These are phyloP conservation scores for Raphanus raphanistrum DNA, from an alignment of 345 rosid genomes.

Conservation along the genomic window DNA sequence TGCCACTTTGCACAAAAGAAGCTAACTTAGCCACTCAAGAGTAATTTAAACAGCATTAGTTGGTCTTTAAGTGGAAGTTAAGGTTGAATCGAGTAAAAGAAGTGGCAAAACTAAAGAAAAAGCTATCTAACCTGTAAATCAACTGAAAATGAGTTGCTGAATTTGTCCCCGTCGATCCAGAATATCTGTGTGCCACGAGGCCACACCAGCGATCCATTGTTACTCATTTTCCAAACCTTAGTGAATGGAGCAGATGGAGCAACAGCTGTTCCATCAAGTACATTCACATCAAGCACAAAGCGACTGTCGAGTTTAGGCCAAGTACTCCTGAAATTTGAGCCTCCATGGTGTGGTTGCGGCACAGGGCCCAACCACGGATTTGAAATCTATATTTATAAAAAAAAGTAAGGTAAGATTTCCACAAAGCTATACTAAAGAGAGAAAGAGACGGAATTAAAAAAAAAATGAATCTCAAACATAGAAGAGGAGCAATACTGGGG, in stretches of 20 bases:
- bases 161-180: slow-evolving; percentile 79
- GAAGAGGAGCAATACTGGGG: slow-evolving; percentile 43
- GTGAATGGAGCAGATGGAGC: slow-evolving; percentile 75
- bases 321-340: slow-evolving; percentile 31
- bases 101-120: slow-evolving; percentile 3
- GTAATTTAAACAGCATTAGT: slow-evolving; percentile 1
- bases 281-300: slow-evolving; percentile 79
- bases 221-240: slow-evolving; percentile 92
- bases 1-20: slow-evolving; percentile 1
- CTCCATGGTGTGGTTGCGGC: slow-evolving; percentile 31
- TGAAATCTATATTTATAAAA: slow-evolving; percentile 16
- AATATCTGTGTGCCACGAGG: slow-evolving; percentile 58
- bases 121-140: slow-evolving; percentile 58
- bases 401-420: slow-evolving; percentile 13
- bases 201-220: slow-evolving; percentile 75
- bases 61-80: not conserved
- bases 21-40: not conserved
- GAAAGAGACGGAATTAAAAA: not conserved
- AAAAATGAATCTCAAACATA: not conserved
- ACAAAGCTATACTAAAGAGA: not conserved
- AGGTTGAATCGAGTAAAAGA: slow-evolving; percentile 1
- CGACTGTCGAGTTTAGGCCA: slow-evolving; percentile 72
- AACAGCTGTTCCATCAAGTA: slow-evolving; percentile 76
- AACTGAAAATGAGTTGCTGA: slow-evolving; percentile 43
- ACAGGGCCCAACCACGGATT: slow-evolving; percentile 37